phyloP scores from a whole-genome alignment of 139 green algal genomes.

The Chlorella sp. region DNA sequence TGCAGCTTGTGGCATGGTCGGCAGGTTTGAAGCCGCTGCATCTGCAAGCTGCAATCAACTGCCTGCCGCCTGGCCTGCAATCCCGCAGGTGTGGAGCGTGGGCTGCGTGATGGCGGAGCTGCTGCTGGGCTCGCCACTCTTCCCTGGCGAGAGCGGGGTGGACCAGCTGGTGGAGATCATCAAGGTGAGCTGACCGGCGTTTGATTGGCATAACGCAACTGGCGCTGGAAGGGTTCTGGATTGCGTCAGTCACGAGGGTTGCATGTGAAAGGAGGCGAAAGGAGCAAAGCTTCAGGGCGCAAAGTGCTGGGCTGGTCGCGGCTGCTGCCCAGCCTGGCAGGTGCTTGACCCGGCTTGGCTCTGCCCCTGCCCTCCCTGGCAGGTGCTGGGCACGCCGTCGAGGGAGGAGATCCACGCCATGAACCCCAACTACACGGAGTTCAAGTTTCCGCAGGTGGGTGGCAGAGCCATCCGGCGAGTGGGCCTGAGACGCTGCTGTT shows the following conservation, averaged over 20 bases:
- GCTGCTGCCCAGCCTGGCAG: conserved; percentile 21
- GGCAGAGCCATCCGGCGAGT: neutral
- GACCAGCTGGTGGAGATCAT: conserved; percentile 99
- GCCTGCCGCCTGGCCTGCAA: too few species aligned
- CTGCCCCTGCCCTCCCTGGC: neutral
- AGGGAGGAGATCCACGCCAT: conserved; percentile 97
- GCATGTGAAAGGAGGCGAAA: neutral
- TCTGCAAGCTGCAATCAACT: too few species aligned
- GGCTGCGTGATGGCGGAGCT: conserved; percentile 99
- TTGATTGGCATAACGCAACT: too few species aligned
- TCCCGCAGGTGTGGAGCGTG: conserved; percentile 82
- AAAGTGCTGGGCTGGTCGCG: neutral
- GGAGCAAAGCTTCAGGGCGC: too few species aligned
- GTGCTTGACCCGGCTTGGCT: too few species aligned
- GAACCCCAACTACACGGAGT: conserved; percentile 99
- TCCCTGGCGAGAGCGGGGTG: conserved; percentile 93
- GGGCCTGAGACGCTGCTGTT: too few species aligned
- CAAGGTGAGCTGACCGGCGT: conserved; percentile 75
- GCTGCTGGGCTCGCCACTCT: conserved; percentile 91
- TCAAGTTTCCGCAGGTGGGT: conserved; percentile 30
- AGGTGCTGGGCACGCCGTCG: conserved; percentile 91
- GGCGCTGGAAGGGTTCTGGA: too few species aligned
- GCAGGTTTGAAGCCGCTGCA: too few species aligned
- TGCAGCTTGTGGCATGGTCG: too few species aligned
- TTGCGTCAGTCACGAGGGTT: neutral